Conservation (phyloP, 2,329 filamentous ascomycete species). For the Phialocephala subalpina region DNA sequence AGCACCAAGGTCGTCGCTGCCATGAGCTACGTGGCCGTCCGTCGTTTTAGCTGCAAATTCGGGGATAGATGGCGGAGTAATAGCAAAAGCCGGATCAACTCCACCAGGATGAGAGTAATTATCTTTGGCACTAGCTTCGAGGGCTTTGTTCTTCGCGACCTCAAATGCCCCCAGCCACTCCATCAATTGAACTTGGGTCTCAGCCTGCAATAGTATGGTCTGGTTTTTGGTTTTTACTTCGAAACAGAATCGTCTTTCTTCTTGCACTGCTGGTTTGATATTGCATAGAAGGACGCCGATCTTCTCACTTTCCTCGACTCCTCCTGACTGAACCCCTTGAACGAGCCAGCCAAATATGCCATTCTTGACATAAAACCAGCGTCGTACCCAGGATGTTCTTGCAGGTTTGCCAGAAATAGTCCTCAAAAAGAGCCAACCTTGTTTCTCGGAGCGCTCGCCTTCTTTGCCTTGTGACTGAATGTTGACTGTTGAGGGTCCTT, state of each 20-base stretch:
- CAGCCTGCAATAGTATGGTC: conserved; percentile 87
- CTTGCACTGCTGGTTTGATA: conserved; percentile 87
- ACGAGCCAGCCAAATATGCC: conserved; percentile 96
- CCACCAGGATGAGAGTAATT: conserved; percentile 52
- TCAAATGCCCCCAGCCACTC: conserved; percentile 96
- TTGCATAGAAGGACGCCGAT: conserved; percentile 95
- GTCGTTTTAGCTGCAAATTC: conserved; percentile 87
- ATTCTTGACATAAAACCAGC: conserved; percentile 96
- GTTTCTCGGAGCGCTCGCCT: conserved; percentile 71
- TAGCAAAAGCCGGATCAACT: conserved; percentile 84
- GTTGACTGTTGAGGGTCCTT: conserved; percentile 65
- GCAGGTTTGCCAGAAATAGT: conserved; percentile 87
- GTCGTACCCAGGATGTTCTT: conserved; percentile 85
- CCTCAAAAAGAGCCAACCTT: conserved; percentile 91
- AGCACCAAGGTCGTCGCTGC: conserved; percentile 54
- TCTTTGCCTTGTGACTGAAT: conserved; percentile 59
- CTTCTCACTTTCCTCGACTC: conserved; percentile 94
- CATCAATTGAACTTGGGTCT: conserved; percentile 90
- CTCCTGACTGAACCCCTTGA: conserved; percentile 78
- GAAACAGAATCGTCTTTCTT: conserved; percentile 96
- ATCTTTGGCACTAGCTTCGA: conserved; percentile 72
- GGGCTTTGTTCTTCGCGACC: conserved; percentile 88
- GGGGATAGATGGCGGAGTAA: conserved; percentile 85
- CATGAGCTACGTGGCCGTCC: conserved; percentile 63
- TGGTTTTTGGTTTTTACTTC: conserved; percentile 98